phyloP scores from a whole-genome alignment of 768 basidiomycete species.

The Tremella fuciformis region DNA sequence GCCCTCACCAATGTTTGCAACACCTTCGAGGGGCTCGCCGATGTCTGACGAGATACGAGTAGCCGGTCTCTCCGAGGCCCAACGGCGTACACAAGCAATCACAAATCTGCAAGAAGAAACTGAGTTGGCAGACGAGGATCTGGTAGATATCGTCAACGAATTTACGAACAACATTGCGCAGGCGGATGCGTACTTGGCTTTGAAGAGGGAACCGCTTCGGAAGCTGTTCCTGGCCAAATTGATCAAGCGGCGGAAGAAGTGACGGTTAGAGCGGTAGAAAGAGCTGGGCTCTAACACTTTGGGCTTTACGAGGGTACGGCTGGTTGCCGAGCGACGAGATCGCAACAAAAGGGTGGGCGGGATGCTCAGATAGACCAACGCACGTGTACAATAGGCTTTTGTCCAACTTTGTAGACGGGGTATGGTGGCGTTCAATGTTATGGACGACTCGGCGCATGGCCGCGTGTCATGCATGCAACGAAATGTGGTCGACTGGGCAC shows the following conservation, averaged over 20 bases:
- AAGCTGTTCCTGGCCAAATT: constrained; percentile 29
- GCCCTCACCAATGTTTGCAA: constrained; percentile 4
- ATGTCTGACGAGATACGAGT: constrained; percentile 11
- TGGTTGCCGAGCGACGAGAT: too few species aligned
- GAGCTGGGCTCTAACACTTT: too few species aligned
- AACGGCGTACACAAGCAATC: constrained; percentile 34
- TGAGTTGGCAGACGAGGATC: constrained; percentile 36
- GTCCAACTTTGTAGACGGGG: too few species aligned
- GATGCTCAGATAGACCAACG: too few species aligned
- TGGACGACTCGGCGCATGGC: too few species aligned
- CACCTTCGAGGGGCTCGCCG: not conserved
- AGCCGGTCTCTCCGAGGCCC: constrained; percentile 25
- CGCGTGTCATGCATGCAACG: too few species aligned
- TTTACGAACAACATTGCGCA: constrained; percentile 32
- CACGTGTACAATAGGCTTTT: too few species aligned
- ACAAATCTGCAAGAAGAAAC: constrained; percentile 21
- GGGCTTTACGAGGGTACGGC: too few species aligned
- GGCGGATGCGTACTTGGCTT: constrained; percentile 38
- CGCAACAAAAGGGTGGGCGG: too few species aligned
- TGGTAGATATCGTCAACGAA: constrained; percentile 36
- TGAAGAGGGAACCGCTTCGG: constrained; percentile 26
- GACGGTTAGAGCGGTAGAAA: not conserved
- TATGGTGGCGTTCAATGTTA: too few species aligned
- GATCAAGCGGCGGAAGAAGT: constrained; percentile 22
- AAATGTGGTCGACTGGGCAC: too few species aligned